These are phyloP conservation scores for Neurospora tetrasperma DNA, from an alignment of 495 filamentous ascomycete genomes.

Conservation along the genomic window DNA sequence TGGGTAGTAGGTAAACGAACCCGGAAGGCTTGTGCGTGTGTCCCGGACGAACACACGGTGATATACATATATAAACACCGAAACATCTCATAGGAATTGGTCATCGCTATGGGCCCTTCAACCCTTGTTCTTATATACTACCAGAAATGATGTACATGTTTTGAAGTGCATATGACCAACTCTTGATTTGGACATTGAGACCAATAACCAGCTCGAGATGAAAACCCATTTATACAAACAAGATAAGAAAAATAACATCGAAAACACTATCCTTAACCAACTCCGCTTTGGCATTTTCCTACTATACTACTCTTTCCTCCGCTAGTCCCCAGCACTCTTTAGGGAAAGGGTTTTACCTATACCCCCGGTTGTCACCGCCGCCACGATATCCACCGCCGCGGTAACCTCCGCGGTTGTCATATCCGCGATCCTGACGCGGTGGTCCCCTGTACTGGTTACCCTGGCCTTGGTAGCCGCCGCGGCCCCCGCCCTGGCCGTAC, in stretches of 20 bases:
- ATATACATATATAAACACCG: background rate
- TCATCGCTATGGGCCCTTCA: background rate
- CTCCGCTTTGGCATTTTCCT: background rate
- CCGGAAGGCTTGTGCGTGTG: no score
- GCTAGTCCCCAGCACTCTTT: background rate
- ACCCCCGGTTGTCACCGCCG: conserved; percentile 1
- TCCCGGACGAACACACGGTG: background rate
- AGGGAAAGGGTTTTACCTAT: background rate
- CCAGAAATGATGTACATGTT: background rate
- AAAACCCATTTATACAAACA: background rate
- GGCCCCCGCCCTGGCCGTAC: conserved; percentile 10
- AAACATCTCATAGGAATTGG: background rate
- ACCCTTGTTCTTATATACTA: background rate
- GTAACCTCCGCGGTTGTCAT: conserved; percentile 3
- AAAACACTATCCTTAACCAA: background rate
- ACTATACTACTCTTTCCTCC: background rate
- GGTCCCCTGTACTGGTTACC: conserved; percentile 5
- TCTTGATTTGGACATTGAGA: background rate
- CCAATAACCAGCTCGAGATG: background rate
- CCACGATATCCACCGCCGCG: conserved; percentile 5
- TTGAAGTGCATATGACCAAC: background rate
- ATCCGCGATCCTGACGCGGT: conserved; percentile 3
- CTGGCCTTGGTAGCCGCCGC: conserved; percentile 12
- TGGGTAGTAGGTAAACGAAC: no score
- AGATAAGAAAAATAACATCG: background rate